These are phyloP conservation scores for Aegle marmelos DNA, from an alignment of 345 rosid genomes.

Conservation along the genomic window DNA sequence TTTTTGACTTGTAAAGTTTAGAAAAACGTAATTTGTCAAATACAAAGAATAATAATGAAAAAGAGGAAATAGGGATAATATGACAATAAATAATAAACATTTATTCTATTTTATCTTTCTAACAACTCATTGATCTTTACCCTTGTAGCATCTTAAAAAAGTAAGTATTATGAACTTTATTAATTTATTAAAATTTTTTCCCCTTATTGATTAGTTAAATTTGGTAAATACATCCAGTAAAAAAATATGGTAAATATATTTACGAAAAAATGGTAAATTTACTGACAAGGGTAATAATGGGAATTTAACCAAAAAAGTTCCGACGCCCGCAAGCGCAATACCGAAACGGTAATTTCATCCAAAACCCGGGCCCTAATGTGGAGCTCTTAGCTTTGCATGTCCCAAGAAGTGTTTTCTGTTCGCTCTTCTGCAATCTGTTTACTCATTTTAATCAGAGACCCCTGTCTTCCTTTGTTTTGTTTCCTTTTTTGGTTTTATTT, in stretches of 20 bases:
- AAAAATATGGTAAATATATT: background rate
- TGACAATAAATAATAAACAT: too few relatives aligned
- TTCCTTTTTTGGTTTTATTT: background rate
- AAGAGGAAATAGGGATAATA: too few relatives aligned
- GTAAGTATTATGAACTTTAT: background rate
- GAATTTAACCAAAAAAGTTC: background rate
- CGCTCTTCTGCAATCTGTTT: slow-evolving; percentile 7
- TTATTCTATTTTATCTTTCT: background rate
- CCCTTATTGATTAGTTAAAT: background rate
- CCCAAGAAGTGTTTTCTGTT: background rate
- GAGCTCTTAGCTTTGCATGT: slow-evolving; percentile 1
- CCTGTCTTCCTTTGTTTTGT: background rate
- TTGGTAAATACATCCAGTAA: background rate
- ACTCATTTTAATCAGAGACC: background rate
- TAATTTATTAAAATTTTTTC: background rate
- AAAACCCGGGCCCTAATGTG: background rate
- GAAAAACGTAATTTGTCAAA: background rate
- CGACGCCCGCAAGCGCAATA: background rate
- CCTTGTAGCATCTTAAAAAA: background rate
- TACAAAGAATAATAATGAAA: background rate
- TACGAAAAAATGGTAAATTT: too few relatives aligned
- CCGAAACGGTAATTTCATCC: slow-evolving; percentile 14
- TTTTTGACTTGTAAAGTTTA: background rate
- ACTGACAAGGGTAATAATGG: slow-evolving; percentile 1
- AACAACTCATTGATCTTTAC: background rate